Conservation (phyloP, 2,329 filamentous ascomycete genomes). For the Colletotrichum tofieldiae region DNA sequence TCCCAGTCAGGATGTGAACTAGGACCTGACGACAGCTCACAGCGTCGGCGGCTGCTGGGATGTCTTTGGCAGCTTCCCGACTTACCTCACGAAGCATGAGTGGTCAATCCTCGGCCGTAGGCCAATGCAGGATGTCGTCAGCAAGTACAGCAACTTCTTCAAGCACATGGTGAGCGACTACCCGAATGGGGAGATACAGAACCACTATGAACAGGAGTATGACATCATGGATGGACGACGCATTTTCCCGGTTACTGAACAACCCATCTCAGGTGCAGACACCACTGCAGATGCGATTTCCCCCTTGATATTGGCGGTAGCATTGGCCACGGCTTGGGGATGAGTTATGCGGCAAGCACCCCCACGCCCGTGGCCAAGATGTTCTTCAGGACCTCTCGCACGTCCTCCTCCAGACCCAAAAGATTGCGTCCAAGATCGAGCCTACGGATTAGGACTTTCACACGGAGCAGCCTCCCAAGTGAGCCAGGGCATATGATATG, state of each 20-base stretch:
- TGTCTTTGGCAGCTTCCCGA: constrained; percentile 30
- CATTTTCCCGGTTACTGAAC: constrained; percentile 47
- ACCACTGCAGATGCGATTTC: neutral
- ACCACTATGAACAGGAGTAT: constrained; percentile 28
- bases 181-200: constrained; percentile 25
- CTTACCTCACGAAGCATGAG: constrained; percentile 24
- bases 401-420: constrained; percentile 46
- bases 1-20: neutral
- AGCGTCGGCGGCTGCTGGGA: constrained; percentile 30
- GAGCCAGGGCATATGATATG: constrained; percentile 41
- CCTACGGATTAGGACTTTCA: constrained; percentile 50
- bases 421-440: constrained; percentile 43
- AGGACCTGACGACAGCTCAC: neutral
- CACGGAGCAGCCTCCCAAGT: constrained; percentile 28
- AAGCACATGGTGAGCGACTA: constrained; percentile 32
- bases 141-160: constrained; percentile 23
- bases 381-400: constrained; percentile 48
- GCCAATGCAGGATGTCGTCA: constrained; percentile 28
- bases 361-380: constrained; percentile 42
- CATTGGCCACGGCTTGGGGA: constrained; percentile 47
- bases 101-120: constrained; percentile 5
- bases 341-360: constrained; percentile 45
- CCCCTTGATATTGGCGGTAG: constrained; percentile 48
- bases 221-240: constrained; percentile 34
- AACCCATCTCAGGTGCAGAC: constrained; percentile 46